Conservation (phyloP, 2,329 filamentous ascomycete species). For the Arthrobotrys pseudoclavata region DNA sequence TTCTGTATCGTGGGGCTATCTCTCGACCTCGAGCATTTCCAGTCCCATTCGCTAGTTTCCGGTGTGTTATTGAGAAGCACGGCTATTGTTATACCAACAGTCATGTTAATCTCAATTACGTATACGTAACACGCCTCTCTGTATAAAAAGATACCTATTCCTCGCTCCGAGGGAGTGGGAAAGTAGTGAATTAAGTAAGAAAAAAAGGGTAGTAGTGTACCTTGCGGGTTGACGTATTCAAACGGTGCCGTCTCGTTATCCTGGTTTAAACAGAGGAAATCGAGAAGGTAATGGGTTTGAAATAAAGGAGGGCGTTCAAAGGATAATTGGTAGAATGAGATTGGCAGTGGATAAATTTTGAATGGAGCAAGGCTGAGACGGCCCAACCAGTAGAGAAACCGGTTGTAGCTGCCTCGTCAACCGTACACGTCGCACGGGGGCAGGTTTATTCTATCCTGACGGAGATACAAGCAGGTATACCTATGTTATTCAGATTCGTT, state of each 20-base stretch:
- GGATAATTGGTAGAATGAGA: conserved; percentile 29
- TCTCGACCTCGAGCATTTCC: background rate
- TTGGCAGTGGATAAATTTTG: conserved; percentile 26
- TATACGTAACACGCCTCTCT: background rate
- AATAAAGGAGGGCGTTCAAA: conserved; percentile 8
- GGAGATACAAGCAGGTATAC: background rate
- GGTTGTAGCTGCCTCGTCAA: conserved; percentile 21
- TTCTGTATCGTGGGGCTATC: conserved; percentile 19
- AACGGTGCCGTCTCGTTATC: conserved; percentile 24
- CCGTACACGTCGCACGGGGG: background rate
- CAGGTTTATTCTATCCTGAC: background rate
- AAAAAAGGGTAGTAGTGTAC: conserved; percentile 8
- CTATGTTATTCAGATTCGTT: background rate
- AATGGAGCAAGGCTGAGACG: conserved; percentile 25
- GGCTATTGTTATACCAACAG: conserved; percentile 29
- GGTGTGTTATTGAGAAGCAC: conserved; percentile 20
- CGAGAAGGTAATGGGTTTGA: conserved; percentile 10
- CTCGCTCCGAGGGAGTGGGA: background rate
- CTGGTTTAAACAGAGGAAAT: conserved; percentile 1
- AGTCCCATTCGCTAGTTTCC: background rate
- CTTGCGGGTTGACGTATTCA: conserved; percentile 34
- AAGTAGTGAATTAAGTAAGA: background rate
- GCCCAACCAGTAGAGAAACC: conserved; percentile 28
- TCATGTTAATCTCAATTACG: conserved; percentile 34
- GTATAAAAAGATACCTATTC: background rate